Evolutionary conservation across 805 yeast species (phyloP).

Genomic region (Yarrowia sp.): DNA sequence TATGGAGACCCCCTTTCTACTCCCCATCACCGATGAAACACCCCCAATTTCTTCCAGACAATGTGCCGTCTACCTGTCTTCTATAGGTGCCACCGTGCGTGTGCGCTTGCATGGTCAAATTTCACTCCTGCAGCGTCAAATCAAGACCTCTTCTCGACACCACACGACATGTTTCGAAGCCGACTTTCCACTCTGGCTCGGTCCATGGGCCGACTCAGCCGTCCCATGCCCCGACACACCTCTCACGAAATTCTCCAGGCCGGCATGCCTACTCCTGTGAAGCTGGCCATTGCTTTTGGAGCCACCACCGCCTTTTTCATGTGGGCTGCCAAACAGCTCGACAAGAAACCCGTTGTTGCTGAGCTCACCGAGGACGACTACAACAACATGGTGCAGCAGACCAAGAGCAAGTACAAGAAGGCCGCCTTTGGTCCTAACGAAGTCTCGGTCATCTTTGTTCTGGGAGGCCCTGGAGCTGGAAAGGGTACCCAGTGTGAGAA

Average conservation of each 20-base stretch:
- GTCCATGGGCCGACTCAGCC: background rate
- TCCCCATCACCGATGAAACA: background rate
- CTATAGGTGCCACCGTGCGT: too few species aligned
- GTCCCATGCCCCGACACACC: background rate
- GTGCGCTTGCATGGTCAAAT: background rate
- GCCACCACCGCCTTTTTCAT: constrained; percentile 38
- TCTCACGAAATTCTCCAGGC: background rate
- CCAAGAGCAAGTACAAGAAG: constrained; percentile 29
- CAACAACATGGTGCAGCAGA: constrained; percentile 40
- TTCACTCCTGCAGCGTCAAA: background rate
- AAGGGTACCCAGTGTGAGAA: constrained; percentile 95
- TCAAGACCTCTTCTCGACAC: background rate
- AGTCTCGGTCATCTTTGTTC: constrained; percentile 78
- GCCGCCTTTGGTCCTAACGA: constrained; percentile 60
- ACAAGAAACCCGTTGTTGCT: constrained; percentile 35
- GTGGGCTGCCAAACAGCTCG: constrained; percentile 36
- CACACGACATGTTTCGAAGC: constrained; percentile 4
- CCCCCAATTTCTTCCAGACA: background rate
- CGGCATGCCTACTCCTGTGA: constrained; percentile 23
- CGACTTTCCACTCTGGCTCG: constrained; percentile 10
- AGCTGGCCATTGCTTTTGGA: constrained; percentile 24
- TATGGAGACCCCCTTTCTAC: too few species aligned
- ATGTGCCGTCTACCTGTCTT: background rate
- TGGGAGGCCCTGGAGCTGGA: constrained; percentile 98
- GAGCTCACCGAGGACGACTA: constrained; percentile 40